Evolutionary conservation across 129 eudicot genomes (phyloP), one percentile per base, ranked within the genome.

Genomic region (Pseudognaphalium luteoalbum): DNA sequence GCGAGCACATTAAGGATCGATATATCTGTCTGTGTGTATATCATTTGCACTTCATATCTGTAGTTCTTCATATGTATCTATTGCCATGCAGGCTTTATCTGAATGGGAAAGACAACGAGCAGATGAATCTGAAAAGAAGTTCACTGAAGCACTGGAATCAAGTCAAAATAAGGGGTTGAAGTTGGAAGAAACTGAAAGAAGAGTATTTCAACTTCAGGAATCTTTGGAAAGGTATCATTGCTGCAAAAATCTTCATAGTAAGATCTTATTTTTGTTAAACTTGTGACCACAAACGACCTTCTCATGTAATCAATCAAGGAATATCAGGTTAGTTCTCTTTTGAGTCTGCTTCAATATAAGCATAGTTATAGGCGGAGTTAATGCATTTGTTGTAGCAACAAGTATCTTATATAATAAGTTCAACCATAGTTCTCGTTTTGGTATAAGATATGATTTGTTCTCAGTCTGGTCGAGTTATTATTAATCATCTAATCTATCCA

Each of bases 141-240:
- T 77, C 29, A 76, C 75, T 16, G 97, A 86, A 81, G 91, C 93
- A 41, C 66, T 79, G 66, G 89, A 86, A 74, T 84, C 93, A 77
- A 86, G 86, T 81, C 93, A 94, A 81, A 85, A 73, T 67, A 94
- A 85, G 75, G 83, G 80, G 66, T 68, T 84, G 82, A 89, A 87
- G 78, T 76, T 94, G 66, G 97, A 91, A 80, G 98, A 91, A 84
- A 87, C 96, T 68, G 98, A 94, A 83, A 94, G 71, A 89, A 84
- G 85, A 84, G 87, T 91, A 51, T 84, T 77, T 71, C 92, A 84
- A 68, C 93, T 91, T 81, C 97, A 94, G 86, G 96, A 89, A 81
- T 84, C 93, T 68, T 66, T 93, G 79, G 87, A 78, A 81, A 93
- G 98, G 98, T 90, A 86, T 73, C 58, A 74, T 73, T 16, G 34